phyloP scores from a whole-genome alignment of 2,329 filamentous ascomycete species.

The Bisporella sp. region DNA sequence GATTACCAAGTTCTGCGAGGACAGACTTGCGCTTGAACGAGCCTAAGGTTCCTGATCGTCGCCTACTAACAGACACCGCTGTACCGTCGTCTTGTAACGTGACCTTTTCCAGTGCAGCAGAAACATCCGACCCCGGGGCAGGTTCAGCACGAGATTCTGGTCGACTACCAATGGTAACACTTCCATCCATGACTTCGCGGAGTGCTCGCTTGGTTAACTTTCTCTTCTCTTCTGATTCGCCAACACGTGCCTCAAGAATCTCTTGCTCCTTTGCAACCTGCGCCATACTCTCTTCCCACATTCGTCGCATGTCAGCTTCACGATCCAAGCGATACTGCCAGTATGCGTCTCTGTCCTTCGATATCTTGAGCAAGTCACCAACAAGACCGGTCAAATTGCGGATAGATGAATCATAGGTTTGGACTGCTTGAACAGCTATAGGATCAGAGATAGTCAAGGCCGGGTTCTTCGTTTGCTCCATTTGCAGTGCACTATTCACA shows the following conservation, averaged over 20 bases:
- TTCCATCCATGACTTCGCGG: conserved; percentile 68
- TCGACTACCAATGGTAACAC: conserved; percentile 42
- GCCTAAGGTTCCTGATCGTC: conserved; percentile 35
- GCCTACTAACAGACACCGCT: conserved; percentile 18
- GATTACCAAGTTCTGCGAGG: conserved; percentile 62
- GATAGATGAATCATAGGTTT: conserved; percentile 84
- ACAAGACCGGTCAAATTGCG: conserved; percentile 79
- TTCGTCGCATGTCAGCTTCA: conserved; percentile 81
- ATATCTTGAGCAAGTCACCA: conserved; percentile 83
- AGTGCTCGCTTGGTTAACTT: conserved; percentile 85
- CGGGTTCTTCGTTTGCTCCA: conserved; percentile 64
- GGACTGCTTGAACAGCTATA: conserved; percentile 67
- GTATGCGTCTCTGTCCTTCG: conserved; percentile 87
- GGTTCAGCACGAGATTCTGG: conserved; percentile 19
- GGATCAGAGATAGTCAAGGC: conserved; percentile 68
- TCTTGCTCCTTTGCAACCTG: conserved; percentile 94
- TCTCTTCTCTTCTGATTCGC: conserved; percentile 83
- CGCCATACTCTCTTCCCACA: conserved; percentile 99
- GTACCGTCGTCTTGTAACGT: conserved; percentile 30
- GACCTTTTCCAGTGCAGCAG: conserved; percentile 29
- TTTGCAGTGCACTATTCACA: conserved; percentile 74
- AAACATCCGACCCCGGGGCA: conserved; percentile 18
- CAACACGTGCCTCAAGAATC: conserved; percentile 77
- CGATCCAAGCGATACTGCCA: conserved; percentile 94
- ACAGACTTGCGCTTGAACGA: conserved; percentile 53